phyloP scores from a whole-genome alignment of 257 asterid species.

The Gentiana dahurica region DNA sequence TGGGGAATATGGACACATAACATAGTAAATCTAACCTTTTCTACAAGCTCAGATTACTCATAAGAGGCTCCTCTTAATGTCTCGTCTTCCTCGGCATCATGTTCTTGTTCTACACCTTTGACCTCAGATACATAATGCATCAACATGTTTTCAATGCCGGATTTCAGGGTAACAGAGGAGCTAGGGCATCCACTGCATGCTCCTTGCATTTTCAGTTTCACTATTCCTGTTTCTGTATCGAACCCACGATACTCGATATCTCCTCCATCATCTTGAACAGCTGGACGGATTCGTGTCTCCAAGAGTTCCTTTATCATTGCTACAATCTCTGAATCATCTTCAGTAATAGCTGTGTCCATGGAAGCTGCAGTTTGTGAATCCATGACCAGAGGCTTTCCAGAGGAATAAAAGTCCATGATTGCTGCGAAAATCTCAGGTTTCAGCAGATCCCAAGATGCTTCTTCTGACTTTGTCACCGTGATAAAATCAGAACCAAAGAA shows the following conservation, averaged over 20 bases:
- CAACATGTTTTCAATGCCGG: constrained; percentile 95
- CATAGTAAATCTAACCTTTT: no score
- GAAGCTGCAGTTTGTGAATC: constrained; percentile 59
- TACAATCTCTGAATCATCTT: constrained; percentile 90
- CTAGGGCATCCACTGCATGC: constrained; percentile 99
- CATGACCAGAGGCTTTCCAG: constrained; percentile 71
- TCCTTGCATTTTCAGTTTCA: constrained; percentile 91
- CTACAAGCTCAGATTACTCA: constrained; percentile 24
- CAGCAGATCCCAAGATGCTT: constrained; percentile 72
- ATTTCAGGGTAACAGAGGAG: constrained; percentile 84
- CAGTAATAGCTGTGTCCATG: constrained; percentile 82
- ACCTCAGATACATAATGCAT: constrained; percentile 98
- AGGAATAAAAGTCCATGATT: constrained; percentile 78
- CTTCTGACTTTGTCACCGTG: constrained; percentile 80
- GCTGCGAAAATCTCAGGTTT: constrained; percentile 93
- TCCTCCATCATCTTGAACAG: constrained; percentile 98
- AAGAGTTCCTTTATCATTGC: constrained; percentile 96
- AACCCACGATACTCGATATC: constrained; percentile 78
- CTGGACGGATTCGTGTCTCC: constrained; percentile 92
- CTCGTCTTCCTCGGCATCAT: constrained; percentile 51
- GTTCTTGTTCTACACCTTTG: constrained; percentile 77
- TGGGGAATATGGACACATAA: no score
- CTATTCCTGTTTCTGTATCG: constrained; percentile 64
- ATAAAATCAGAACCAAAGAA: constrained; percentile 87
- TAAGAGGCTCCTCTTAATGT: constrained; percentile 51